A percentile compares a stretch with the other conserved stretches of the same genome.
These are phyloP conservation scores for Aphanomyces invadans DNA, from an alignment of 352 stramenopile species.

Conservation along the genomic window DNA sequence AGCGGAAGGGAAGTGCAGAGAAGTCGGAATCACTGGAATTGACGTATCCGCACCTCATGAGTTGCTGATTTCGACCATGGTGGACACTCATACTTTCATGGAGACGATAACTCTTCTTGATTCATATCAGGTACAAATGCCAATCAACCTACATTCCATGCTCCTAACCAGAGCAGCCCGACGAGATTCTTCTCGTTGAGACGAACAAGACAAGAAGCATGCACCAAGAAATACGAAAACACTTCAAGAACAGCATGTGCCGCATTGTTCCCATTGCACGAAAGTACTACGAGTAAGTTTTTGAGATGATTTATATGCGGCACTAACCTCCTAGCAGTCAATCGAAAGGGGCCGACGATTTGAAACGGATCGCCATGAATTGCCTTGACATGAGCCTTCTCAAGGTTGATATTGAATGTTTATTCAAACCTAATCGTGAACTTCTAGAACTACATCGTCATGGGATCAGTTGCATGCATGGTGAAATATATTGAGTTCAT, in stretches of 20 bases:
- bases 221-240: slow-evolving; percentile 16
- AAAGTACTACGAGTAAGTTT: slow-evolving; percentile 22
- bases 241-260: slow-evolving; percentile 17
- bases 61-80: slow-evolving; percentile 16
- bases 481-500: slow-evolving; percentile 85
- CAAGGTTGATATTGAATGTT: slow-evolving; percentile 31
- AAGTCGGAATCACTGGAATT: slow-evolving; percentile 15
- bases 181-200: slow-evolving; percentile 20
- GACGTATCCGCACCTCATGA: slow-evolving; percentile 17
- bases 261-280: slow-evolving; percentile 17
- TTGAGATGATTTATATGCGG: background rate
- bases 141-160: background rate
- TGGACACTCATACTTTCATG: slow-evolving; percentile 18
- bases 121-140: slow-evolving; percentile 5
- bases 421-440: background rate
- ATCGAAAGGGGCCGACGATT: slow-evolving; percentile 72
- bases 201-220: slow-evolving; percentile 2
- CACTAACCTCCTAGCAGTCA: slow-evolving; percentile 49
- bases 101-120: slow-evolving; percentile 22
- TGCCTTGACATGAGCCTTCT: slow-evolving; percentile 78
- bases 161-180: slow-evolving; percentile 2
- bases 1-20: slow-evolving; percentile 13
- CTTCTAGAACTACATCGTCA: slow-evolving; percentile 71
- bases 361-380: slow-evolving; percentile 76
- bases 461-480: slow-evolving; percentile 68